Conservation (phyloP, 805 yeast genomes). For the Myxozyma udenii region DNA sequence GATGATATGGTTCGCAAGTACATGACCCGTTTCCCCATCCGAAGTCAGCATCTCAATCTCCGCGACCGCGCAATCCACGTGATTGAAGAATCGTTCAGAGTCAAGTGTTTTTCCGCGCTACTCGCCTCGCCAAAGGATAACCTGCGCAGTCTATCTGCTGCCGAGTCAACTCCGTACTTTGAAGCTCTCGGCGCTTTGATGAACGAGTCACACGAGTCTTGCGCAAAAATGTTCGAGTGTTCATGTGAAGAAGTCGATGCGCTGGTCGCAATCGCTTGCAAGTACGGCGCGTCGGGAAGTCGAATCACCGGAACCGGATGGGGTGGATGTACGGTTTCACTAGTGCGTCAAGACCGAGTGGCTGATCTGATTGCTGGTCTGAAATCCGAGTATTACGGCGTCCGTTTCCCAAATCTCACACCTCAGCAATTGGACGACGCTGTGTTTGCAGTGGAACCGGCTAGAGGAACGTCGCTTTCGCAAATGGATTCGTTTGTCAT, state of each 20-base stretch:
- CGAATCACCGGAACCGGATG: conserved; percentile 79
- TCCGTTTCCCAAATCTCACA: conserved; percentile 8
- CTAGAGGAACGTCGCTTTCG: conserved; percentile 16
- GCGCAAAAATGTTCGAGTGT: conserved; percentile 50
- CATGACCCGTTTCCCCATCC: conserved; percentile 51
- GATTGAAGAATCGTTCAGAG: conserved; percentile 59
- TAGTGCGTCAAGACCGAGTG: conserved; percentile 40
- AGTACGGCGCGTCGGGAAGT: conserved; percentile 61
- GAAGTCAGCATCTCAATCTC: conserved; percentile 53
- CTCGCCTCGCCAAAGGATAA: conserved; percentile 26
- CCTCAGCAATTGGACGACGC: conserved; percentile 4
- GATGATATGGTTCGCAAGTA: conserved; percentile 47
- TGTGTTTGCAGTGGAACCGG: conserved; percentile 16
- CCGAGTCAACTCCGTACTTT: conserved; percentile 41
- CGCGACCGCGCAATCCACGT: conserved; percentile 63
- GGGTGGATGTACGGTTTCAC: conserved; percentile 72
- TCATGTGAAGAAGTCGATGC: conserved; percentile 55
- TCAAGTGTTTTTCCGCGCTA: conserved; percentile 44
- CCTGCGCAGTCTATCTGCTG: conserved; percentile 36
- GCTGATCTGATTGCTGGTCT: conserved; percentile 12
- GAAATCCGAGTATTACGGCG: conserved; percentile 10
- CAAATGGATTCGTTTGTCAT: conserved; percentile 2
- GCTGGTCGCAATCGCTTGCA: conserved; percentile 52
- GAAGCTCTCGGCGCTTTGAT: conserved; percentile 52
- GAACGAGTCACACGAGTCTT: conserved; percentile 59